These are phyloP conservation scores for Berberis vulgaris DNA, from an alignment of 164 flowering plant species.

Conservation along the genomic window DNA sequence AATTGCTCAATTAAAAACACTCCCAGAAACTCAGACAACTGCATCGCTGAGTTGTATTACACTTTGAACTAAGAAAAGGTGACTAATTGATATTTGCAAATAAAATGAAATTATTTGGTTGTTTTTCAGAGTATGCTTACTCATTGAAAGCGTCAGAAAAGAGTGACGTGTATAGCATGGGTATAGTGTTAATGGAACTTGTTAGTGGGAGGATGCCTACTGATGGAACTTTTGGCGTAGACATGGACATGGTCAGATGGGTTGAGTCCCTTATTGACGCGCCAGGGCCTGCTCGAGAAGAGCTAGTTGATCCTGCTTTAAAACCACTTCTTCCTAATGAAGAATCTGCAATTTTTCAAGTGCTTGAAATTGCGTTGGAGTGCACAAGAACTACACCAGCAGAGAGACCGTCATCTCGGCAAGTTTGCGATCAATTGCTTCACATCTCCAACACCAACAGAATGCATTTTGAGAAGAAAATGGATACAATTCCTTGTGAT, in stretches of 20 bases:
- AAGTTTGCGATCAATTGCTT: constrained; percentile 57
- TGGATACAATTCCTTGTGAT: background rate
- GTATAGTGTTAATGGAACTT: constrained; percentile 91
- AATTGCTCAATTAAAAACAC: too few relatives aligned
- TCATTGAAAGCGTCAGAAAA: constrained; percentile 83
- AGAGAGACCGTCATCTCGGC: constrained; percentile 72
- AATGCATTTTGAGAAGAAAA: constrained; percentile 19
- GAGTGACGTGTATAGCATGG: constrained; percentile 95
- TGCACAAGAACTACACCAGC: constrained; percentile 76
- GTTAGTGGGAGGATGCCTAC: constrained; percentile 90
- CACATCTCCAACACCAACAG: constrained; percentile 42
- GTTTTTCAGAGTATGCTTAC: constrained; percentile 76
- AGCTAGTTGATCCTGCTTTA: constrained; percentile 53
- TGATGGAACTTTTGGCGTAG: constrained; percentile 52
- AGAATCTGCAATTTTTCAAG: constrained; percentile 55
- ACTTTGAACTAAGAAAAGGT: too few relatives aligned
- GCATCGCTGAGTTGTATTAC: too few relatives aligned
- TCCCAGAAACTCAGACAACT: too few relatives aligned
- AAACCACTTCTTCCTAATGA: constrained; percentile 56
- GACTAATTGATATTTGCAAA: too few relatives aligned
- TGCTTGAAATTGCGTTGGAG: constrained; percentile 73
- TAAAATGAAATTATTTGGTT: background rate
- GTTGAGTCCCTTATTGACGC: constrained; percentile 52
- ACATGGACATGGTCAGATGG: constrained; percentile 95
- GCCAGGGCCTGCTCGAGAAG: constrained; percentile 34